Base-by-base conservation (phyloP, 495 filamentous ascomycete species). In the Venustampulla echinocandica region DNA sequence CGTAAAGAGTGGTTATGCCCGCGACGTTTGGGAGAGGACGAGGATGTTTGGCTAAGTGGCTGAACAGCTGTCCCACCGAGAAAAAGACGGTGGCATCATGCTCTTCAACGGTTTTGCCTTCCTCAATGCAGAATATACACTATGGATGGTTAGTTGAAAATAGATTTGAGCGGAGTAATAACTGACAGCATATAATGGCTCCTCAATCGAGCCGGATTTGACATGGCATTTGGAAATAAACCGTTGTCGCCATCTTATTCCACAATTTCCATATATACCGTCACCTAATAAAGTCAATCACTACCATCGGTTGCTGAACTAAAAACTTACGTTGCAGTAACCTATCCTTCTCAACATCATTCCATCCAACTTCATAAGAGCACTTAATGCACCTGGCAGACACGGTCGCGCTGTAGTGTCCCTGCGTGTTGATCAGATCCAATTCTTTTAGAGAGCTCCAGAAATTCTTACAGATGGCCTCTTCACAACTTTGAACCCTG, bases 1-100 rank as follows among this genome's bases (percentile, higher is more conserved):
- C 67, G 43, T 73, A 71, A 4, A 61, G 42, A 4, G 68, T 58
- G 0, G 50, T 54, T 3, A 70, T 47, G 13, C 67, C 68, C 0
- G 59, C 39, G 11, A 71, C 47, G 5, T 56, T 44, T 0, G 68
- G 58, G 1, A 71, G 46, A 5, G 70, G 64, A 17, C 46, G 53
- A 7, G 50, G 13, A 24, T 60, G 57, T 28, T 44, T 54, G 15
- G 53, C 46, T 7, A 60, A 22, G 32, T 60, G 57, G 4, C 44
- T 46, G 23, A 60, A 52, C 6, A 60, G 43, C 27, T 56, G 50
- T 1, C 19, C 11, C 1, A 54, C 50, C 5, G 57, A 52, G 25
- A 56, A 60, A 44, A 60, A 60, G n/a, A 60, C 47, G 2, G 57
- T 60, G 10, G 57, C 57, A 34, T 60, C 57, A 41, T 56, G 49